Evolutionary conservation across 2,329 filamentous ascomycete genomes (phyloP).

Genomic region (Aspergillus sclerotialis): DNA sequence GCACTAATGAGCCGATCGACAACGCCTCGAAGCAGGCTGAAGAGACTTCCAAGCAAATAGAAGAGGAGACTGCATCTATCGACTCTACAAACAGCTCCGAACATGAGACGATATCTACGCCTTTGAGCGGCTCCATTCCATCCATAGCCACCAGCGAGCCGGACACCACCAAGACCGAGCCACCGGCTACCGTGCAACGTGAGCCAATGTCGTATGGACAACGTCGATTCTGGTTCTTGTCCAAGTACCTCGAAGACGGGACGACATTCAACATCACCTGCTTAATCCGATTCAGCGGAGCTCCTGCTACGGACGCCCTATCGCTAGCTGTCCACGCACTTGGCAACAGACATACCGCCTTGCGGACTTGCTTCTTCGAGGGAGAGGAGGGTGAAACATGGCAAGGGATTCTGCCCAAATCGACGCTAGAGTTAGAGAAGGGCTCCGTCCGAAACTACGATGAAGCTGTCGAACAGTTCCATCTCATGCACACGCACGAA

Average conservation of each 20-base stretch:
- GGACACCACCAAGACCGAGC: too few relatives aligned
- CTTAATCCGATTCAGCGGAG: conserved; percentile 9
- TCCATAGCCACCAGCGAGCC: too few relatives aligned
- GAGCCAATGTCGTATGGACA: conserved; percentile 31
- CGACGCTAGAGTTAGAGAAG: conserved; percentile 18
- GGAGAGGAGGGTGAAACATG: conserved; percentile 6
- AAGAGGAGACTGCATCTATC: too few relatives aligned
- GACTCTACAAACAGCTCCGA: too few relatives aligned
- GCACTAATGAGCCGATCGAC: too few relatives aligned
- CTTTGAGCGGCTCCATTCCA: too few relatives aligned
- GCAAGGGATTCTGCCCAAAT: conserved; percentile 18
- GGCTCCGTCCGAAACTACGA: conserved; percentile 12
- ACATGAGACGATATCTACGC: too few relatives aligned
- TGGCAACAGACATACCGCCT: conserved; percentile 15
- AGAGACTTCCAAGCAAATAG: too few relatives aligned
- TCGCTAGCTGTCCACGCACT: conserved; percentile 12
- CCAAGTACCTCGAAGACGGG: conserved; percentile 8
- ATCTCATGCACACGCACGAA: conserved; percentile 13
- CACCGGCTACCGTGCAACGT: too few relatives aligned
- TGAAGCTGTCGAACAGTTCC: conserved; percentile 15
- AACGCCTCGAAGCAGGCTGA: too few relatives aligned
- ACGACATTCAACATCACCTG: conserved; percentile 17
- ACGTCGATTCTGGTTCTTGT: conserved; percentile 32
- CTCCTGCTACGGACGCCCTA: conserved; percentile 8
- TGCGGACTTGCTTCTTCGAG: conserved; percentile 21